Base-by-base conservation (phyloP, 257 asterid genomes). In the Solanum sitiens region DNA sequence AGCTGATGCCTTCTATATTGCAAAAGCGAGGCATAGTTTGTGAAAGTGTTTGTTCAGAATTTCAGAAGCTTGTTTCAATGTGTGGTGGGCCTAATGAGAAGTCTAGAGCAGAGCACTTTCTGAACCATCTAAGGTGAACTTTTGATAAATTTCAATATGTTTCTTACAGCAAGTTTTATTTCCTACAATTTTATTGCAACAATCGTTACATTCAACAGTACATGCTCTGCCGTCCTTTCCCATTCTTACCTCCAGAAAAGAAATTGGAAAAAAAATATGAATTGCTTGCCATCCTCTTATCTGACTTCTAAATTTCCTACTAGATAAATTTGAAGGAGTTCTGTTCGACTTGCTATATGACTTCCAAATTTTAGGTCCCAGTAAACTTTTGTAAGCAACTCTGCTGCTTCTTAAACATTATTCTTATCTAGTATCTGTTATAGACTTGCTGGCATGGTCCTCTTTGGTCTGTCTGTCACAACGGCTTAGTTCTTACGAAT, bases 1-100 rank as follows among this genome's bases (percentile, higher is more conserved):
- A 93, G 74, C 90, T 97, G 86, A 67, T 75, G 84, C 88, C 87
- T 84, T 88, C 72, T 56, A 27, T 93, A 88, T 90, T 92, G 15
- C 94, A 94, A 86, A 95, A 92, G 89, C 91, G 87, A 77, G 99
- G 99, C 87, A 94, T 97, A 65, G 87, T 97, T 71, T 95, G 99
- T 91, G 93, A 94, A 86, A 96, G 98, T 87, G 99, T 92, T 86
- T 74, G 42, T 86, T 89, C 92, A 59, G 99, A 97, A 91, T 95
- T 95, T 88, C 93, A 92, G 92, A 95, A 94, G 93, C 95, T 97
- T 88, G 89, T 97, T 87, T 89, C 94, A 89, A 95, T 95, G 96
- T 95, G 94, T 77, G 99, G 99, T 71, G 99, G 99, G 87, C 93
- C 96, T 73, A 95, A 91, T 82, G 99, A 97, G 92, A 97, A 93